These are phyloP conservation scores for Parastagonospora avenae DNA, from an alignment of 2,329 filamentous ascomycete genomes.

Conservation along the genomic window DNA sequence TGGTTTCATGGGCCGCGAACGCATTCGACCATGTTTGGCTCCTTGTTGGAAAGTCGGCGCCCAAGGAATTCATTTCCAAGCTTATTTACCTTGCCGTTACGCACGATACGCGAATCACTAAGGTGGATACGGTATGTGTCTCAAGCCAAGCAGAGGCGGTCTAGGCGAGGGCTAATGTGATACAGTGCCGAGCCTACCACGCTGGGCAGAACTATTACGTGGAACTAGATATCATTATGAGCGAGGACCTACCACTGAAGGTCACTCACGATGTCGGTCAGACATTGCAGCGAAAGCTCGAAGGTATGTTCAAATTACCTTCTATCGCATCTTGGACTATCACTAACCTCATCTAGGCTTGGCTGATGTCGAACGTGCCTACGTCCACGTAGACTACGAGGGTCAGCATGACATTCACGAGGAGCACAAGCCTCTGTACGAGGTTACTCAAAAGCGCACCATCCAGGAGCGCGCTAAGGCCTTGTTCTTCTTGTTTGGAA, in stretches of 20 bases:
- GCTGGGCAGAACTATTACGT: conserved; percentile 67
- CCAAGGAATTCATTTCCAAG: conserved; percentile 61
- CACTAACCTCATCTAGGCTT: conserved; percentile 32
- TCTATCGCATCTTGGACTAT: not conserved
- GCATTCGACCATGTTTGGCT: conserved; percentile 67
- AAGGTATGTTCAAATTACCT: conserved; percentile 47
- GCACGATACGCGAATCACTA: conserved; percentile 59
- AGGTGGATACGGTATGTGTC: conserved; percentile 59
- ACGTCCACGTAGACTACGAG: conserved; percentile 58
- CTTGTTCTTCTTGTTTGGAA: conserved; percentile 31
- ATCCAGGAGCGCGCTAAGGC: conserved; percentile 42
- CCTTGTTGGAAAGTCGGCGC: conserved; percentile 66
- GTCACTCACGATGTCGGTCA: conserved; percentile 66
- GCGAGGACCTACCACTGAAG: conserved; percentile 59
- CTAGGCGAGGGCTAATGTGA: conserved; percentile 16
- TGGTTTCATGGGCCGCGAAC: conserved; percentile 66
- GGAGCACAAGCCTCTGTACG: conserved; percentile 48
- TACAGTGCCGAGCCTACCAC: conserved; percentile 62
- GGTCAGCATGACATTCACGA: conserved; percentile 46
- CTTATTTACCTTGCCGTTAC: conserved; percentile 62
- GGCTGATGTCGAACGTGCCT: conserved; percentile 51
- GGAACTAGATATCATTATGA: conserved; percentile 67
- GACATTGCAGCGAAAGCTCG: conserved; percentile 64
- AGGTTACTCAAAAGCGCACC: conserved; percentile 36
- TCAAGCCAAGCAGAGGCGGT: not conserved